Conservation (phyloP, 169 alveolate genomes). For the Cryptosporidium andersoni region DNA sequence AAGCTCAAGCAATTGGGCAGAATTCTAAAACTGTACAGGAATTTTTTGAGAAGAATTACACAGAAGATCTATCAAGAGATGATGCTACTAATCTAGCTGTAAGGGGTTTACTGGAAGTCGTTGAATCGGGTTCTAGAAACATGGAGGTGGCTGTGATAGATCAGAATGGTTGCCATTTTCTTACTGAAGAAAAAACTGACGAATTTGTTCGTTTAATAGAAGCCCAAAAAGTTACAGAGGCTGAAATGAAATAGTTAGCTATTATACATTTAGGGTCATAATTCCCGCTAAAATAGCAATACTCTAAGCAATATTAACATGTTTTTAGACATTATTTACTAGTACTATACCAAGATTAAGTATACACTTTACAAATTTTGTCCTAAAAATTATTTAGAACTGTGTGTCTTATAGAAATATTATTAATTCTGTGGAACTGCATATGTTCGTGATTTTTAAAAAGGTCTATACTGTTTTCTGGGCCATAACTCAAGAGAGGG, state of each 20-base stretch:
- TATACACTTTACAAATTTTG: no score
- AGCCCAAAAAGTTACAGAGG: slow-evolving; percentile 22
- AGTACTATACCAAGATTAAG: neutral
- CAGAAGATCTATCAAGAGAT: slow-evolving; percentile 87
- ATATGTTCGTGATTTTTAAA: neutral
- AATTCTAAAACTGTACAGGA: slow-evolving; percentile 94
- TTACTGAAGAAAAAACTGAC: slow-evolving; percentile 25
- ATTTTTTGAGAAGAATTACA: slow-evolving; percentile 92
- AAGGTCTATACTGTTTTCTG: no score
- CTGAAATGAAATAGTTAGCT: slow-evolving; percentile 17
- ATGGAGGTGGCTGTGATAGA: slow-evolving; percentile 52
- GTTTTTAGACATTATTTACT: neutral
- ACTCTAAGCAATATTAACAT: neutral
- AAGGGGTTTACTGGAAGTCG: slow-evolving; percentile 92
- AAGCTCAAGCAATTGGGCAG: slow-evolving; percentile 97
- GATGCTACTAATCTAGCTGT: slow-evolving; percentile 90
- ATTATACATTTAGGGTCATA: neutral
- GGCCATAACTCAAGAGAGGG: no score
- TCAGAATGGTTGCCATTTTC: slow-evolving; percentile 50
- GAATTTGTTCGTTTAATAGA: slow-evolving; percentile 30
- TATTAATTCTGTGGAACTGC: slow-evolving; percentile 9
- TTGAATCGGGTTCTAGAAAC: slow-evolving; percentile 61
- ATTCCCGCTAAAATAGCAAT: neutral
- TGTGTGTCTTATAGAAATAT: no score
- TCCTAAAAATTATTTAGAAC: no score